phyloP scores from a whole-genome alignment of 2,329 filamentous ascomycete species.

The Colletotrichum graminicola region DNA sequence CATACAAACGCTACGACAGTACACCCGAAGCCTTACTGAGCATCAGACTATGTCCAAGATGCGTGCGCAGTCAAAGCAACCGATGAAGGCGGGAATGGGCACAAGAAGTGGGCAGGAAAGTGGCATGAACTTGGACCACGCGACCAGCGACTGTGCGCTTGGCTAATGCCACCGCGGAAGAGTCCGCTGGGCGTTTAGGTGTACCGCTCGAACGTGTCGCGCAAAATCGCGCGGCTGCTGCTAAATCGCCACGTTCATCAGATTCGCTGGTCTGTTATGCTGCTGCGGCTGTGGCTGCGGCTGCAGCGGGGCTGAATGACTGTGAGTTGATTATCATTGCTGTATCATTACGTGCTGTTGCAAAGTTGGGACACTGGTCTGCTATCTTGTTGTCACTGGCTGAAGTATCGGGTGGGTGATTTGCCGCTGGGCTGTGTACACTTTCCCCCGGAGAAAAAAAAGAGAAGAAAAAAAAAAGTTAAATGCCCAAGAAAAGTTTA shows the following conservation, averaged over 20 bases:
- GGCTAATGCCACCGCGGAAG: constrained; percentile 21
- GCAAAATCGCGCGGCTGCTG: constrained; percentile 8
- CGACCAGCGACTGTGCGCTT: constrained; percentile 22
- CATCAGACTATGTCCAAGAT: constrained; percentile 5
- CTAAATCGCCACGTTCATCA: constrained; percentile 9
- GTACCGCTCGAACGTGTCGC: background rate
- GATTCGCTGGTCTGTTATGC: constrained; percentile 16
- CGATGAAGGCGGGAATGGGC: background rate
- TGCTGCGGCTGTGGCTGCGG: background rate
- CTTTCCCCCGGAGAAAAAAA: background rate
- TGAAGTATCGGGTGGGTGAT: too few species aligned
- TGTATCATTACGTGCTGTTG: background rate
- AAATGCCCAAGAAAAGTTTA: background rate
- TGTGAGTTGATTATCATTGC: background rate
- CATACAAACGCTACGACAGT: constrained; percentile 9
- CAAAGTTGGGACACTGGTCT: background rate
- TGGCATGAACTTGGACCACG: constrained; percentile 4
- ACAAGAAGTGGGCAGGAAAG: background rate
- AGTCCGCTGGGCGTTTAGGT: constrained; percentile 8
- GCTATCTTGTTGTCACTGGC: background rate
- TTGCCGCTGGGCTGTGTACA: background rate
- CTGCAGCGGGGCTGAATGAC: background rate
- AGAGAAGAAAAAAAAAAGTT: background rate
- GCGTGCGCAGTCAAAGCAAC: constrained; percentile 14
- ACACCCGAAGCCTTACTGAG: background rate